Percentiles rank a stretch among this genome's conserved stretches.
phyloP scores from a whole-genome alignment of 2,329 filamentous ascomycete species.

The Trichophyton simii region DNA sequence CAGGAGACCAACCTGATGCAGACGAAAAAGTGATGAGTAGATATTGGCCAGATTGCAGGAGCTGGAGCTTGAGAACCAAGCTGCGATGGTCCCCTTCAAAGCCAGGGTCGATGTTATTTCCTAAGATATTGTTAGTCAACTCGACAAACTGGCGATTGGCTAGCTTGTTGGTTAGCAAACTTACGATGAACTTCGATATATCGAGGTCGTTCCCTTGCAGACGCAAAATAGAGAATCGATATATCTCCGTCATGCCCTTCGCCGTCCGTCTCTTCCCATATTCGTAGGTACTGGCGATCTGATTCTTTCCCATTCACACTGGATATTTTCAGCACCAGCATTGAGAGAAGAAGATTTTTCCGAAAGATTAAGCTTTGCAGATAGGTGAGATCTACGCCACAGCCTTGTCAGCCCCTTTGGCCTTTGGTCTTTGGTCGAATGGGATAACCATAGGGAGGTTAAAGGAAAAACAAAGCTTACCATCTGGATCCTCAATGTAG shows the following conservation, averaged over 20 bases:
- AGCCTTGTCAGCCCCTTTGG: background rate
- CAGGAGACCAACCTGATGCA: background rate
- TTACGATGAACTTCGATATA: constrained; percentile 12
- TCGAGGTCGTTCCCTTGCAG: background rate
- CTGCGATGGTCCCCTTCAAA: background rate
- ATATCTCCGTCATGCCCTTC: background rate
- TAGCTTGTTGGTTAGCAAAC: background rate
- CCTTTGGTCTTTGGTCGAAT: too few species aligned
- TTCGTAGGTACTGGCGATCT: constrained; percentile 12
- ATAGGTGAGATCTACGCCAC: constrained; percentile 5
- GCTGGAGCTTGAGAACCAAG: background rate
- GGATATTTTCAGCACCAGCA: constrained; percentile 10
- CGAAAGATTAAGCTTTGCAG: constrained; percentile 13
- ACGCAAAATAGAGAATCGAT: constrained; percentile 7
- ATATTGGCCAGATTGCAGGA: background rate
- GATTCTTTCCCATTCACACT: constrained; percentile 7
- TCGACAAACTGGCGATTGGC: too few species aligned
- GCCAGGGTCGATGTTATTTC: background rate
- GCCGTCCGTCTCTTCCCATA: constrained; percentile 6
- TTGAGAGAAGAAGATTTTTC: constrained; percentile 8
- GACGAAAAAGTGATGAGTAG: background rate
- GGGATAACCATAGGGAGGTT: background rate
- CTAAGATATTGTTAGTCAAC: background rate
- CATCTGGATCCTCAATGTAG: constrained; percentile 8
- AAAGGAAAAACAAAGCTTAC: background rate